These are phyloP conservation scores for Thielaviopsis ethacetica DNA, from an alignment of 2,329 filamentous ascomycete genomes.

Conservation along the genomic window DNA sequence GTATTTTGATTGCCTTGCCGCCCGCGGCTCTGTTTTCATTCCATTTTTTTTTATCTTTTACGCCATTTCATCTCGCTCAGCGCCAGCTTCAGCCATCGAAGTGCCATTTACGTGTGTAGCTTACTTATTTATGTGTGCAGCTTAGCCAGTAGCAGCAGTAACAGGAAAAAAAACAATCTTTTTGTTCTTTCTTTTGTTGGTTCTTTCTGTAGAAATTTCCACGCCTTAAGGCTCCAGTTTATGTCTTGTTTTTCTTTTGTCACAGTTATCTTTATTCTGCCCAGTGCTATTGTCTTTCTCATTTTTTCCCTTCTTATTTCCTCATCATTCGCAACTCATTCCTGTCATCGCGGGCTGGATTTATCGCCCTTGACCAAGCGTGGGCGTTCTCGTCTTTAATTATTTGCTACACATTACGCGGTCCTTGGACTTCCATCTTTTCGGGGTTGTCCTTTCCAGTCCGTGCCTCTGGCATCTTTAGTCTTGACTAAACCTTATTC, in stretches of 20 bases:
- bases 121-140: background rate
- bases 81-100: too few relatives aligned
- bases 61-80: too few relatives aligned
- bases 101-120: too few relatives aligned
- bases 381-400: slow-evolving; percentile 3
- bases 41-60: too few relatives aligned
- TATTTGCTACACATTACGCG: background rate
- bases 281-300: background rate
- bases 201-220: background rate
- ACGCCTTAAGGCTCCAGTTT: background rate
- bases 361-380: background rate
- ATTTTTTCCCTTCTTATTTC: background rate
- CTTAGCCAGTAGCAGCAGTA: background rate
- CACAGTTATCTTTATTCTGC: background rate
- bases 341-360: background rate
- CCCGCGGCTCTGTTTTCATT: too few relatives aligned
- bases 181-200: background rate
- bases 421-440: background rate
- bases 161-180: background rate
- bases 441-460: too few relatives aligned
- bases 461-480: background rate
- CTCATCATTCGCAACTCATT: too few relatives aligned
- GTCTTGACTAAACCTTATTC: background rate
- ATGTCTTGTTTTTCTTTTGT: background rate
- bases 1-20: too few relatives aligned